These are phyloP conservation scores for Myriosclerotinia duriaeana DNA, from an alignment of 2,329 filamentous ascomycete genomes.

Conservation along the genomic window DNA sequence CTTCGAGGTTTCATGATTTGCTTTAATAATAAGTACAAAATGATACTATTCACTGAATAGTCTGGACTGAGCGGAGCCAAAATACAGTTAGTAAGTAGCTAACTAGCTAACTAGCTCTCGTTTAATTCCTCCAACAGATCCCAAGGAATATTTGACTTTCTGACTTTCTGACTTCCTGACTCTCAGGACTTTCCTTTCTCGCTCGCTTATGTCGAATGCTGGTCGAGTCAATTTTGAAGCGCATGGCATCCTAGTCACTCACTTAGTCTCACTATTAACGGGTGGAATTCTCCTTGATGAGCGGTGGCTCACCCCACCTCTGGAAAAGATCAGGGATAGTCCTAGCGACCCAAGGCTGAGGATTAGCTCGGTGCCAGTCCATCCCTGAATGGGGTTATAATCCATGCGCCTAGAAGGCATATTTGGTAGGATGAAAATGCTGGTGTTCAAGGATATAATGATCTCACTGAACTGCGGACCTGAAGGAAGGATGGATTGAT, in stretches of 20 bases:
- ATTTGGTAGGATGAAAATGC: slow-evolving; percentile 24
- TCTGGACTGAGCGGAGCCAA: background rate
- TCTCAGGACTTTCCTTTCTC: background rate
- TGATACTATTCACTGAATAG: background rate
- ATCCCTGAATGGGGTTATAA: slow-evolving; percentile 29
- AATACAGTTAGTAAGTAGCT: too few species aligned
- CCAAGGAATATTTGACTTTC: background rate
- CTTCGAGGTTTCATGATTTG: background rate
- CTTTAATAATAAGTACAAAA: background rate
- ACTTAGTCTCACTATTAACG: slow-evolving; percentile 12
- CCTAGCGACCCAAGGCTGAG: slow-evolving; percentile 35
- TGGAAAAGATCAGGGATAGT: slow-evolving; percentile 21
- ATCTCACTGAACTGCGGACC: slow-evolving; percentile 31
- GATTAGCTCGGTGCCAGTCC: slow-evolving; percentile 25
- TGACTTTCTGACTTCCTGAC: background rate
- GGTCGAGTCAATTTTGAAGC: slow-evolving; percentile 15
- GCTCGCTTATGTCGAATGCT: slow-evolving; percentile 12
- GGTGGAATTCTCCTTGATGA: slow-evolving; percentile 13
- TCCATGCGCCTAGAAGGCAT: slow-evolving; percentile 19
- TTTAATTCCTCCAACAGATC: slow-evolving; percentile 13
- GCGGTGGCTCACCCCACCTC: slow-evolving; percentile 16
- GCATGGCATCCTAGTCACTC: slow-evolving; percentile 16
- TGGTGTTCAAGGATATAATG: slow-evolving; percentile 32
- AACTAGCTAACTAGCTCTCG: background rate
- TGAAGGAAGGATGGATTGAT: slow-evolving; percentile 22